Percentiles rank a stretch among this genome's conserved stretches.
These are phyloP conservation scores for Wickerhamiella australiensis DNA, from an alignment of 805 yeast species.

Conservation along the genomic window DNA sequence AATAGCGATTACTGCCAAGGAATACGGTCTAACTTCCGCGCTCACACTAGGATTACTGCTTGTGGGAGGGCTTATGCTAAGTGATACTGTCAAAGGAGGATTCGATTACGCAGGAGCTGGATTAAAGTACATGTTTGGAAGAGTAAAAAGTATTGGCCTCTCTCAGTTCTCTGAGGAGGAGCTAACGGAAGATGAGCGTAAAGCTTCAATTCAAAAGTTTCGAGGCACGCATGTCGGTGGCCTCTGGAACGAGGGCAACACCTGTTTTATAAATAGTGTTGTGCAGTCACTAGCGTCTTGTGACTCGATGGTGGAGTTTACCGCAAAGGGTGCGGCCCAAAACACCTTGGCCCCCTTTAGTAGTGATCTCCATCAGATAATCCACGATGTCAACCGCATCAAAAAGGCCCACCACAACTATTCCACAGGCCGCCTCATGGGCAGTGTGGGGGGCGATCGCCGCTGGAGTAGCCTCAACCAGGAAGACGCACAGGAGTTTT, in stretches of 20 bases:
- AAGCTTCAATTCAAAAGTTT: constrained; percentile 19
- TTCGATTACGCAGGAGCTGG: constrained; percentile 27
- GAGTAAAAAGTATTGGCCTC: constrained; percentile 22
- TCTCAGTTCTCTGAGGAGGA: constrained; percentile 22
- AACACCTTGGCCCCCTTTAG: constrained; percentile 17
- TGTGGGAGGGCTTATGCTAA: constrained; percentile 22
- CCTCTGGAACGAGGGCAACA: constrained; percentile 77
- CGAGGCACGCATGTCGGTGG: constrained; percentile 54
- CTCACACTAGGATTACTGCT: constrained; percentile 8
- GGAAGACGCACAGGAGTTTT: constrained; percentile 94
- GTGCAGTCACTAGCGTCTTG: constrained; percentile 74
- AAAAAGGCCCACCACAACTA: constrained; percentile 24
- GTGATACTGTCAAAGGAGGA: constrained; percentile 27
- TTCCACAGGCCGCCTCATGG: constrained; percentile 22
- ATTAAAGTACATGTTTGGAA: constrained; percentile 24
- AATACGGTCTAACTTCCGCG: constrained; percentile 10
- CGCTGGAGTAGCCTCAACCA: constrained; percentile 77
- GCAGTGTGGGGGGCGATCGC: constrained; percentile 29
- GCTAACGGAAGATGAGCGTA: constrained; percentile 19
- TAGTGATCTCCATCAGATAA: constrained; percentile 19
- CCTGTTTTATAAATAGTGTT: constrained; percentile 90
- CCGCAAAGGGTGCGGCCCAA: constrained; percentile 34
- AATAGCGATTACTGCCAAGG: constrained; percentile 7
- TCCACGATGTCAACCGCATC: constrained; percentile 25
- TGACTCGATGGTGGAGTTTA: constrained; percentile 42